These are phyloP conservation scores for Spizellomyces punctatus DNA, from an alignment of 192 early-diverging fungal genomes.

Conservation along the genomic window DNA sequence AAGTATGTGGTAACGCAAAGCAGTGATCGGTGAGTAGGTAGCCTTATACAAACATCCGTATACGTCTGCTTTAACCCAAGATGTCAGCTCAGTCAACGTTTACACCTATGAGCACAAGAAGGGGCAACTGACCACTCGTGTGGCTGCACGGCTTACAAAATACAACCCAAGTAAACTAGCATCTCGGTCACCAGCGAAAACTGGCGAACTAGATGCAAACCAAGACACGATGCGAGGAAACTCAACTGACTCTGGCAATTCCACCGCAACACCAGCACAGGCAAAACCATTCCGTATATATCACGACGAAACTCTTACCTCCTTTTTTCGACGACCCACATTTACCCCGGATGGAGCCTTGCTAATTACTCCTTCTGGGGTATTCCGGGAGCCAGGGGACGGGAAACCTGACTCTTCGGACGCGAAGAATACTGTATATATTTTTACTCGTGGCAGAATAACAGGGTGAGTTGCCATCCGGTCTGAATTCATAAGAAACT, in stretches of 20 bases:
- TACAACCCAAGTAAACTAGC: neutral
- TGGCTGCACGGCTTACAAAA: conserved; percentile 12
- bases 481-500: neutral
- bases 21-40: conserved; percentile 73
- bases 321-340: conserved; percentile 85
- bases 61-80: conserved; percentile 36
- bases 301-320: conserved; percentile 81
- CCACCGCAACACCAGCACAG: neutral
- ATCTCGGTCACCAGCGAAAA: neutral
- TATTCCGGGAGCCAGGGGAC: conserved; percentile 15
- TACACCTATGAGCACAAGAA: conserved; percentile 35
- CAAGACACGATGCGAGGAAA: neutral
- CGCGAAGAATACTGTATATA: neutral
- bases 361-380: conserved; percentile 79
- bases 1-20: conserved; percentile 89
- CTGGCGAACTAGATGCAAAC: neutral
- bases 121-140: neutral
- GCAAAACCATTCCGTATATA: conserved; percentile 30
- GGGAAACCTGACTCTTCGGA: neutral
- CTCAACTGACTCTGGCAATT: conserved; percentile 4
- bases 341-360: conserved; percentile 90
- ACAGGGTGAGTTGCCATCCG: neutral
- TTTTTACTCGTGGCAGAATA: conserved; percentile 10
- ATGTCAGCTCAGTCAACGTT: conserved; percentile 34
- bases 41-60: conserved; percentile 16